Base-by-base conservation (phyloP, 352 stramenopile genomes). In the Phytophthora tentaculata region DNA sequence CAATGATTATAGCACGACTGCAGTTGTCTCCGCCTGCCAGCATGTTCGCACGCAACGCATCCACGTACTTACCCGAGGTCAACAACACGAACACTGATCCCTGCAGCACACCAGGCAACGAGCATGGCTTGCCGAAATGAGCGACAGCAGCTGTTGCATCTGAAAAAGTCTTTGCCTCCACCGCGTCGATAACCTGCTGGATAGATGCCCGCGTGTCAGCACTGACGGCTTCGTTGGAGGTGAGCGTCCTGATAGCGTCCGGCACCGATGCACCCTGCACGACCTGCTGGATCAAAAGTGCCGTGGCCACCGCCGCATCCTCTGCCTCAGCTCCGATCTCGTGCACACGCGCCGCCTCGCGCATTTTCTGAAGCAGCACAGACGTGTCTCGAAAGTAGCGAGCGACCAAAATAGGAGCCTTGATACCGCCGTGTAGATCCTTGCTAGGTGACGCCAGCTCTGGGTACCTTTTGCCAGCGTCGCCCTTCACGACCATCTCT, bases 21-120 rank as follows among this genome's bases (percentile, higher is more conserved):
- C 81, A 90, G 73, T 90, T 92, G 78, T 92, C 84, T 24, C 81
- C 81, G 19, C 84, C 84, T 0, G 84, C 80, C 28, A 81, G 19
- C 54, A 90, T 79, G 49, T 92, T 92, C 41, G 72, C 61, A 41
- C 79, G 78, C 39, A 92, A 39, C 0, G 81, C 78, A 26, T 84
- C 77, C 23, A 76, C 67, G 54, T 84, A 89, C 32, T 51, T 62
- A 29, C 24, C 59, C 24, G 69, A 78, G 20, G 81, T 85, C 44
- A 92, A 61, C 37, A 92, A 66, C 49, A 89, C 76, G 65, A 80
- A 92, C 32, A 92, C 61, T 53, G 76, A 73, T 1, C 81, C 80
- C 57, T 92, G 69, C 19, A 92, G 68, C 55, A 76, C 75, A 24
- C 80, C 83, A 1, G 83, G 83, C 23, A 92, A 69, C 7, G 67